A percentile compares a stretch with the other conserved stretches of the same genome.
phyloP scores from a whole-genome alignment of 805 yeast genomes.

The Ogataea zsoltii region DNA sequence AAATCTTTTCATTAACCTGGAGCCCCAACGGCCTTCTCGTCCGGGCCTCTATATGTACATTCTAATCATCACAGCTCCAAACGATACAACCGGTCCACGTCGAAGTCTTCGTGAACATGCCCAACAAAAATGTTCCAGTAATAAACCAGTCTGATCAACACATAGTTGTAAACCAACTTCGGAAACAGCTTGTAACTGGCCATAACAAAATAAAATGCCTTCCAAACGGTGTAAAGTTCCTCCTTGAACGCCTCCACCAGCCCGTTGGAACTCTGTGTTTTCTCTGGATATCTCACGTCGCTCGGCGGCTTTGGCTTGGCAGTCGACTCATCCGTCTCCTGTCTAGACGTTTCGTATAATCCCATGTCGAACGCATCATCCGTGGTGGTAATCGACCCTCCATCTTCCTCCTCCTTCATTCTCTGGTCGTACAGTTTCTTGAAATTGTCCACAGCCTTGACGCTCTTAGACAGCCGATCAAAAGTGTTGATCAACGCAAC shows the following conservation, averaged over 20 bases:
- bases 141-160: slow-evolving; percentile 48
- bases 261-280: slow-evolving; percentile 5
- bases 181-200: slow-evolving; percentile 74
- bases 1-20: too few relatives aligned
- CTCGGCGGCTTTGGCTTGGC: slow-evolving; percentile 27
- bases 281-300: slow-evolving; percentile 28
- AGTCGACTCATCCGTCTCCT: slow-evolving; percentile 47
- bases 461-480: slow-evolving; percentile 85
- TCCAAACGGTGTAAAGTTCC: slow-evolving; percentile 53
- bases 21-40: too few relatives aligned
- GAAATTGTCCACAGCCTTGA: slow-evolving; percentile 73
- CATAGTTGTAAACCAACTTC: slow-evolving; percentile 50
- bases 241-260: slow-evolving; percentile 45
- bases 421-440: slow-evolving; percentile 50
- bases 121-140: slow-evolving; percentile 82
- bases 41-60: not conserved
- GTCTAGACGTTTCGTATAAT: slow-evolving; percentile 37
- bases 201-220: slow-evolving; percentile 65
- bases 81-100: slow-evolving; percentile 31
- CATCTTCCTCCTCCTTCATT: slow-evolving; percentile 28
- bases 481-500: slow-evolving; percentile 91
- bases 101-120: slow-evolving; percentile 39
- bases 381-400: slow-evolving; percentile 10
- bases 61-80: slow-evolving; percentile 17
- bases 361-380: slow-evolving; percentile 2